Conservation (phyloP, 176 grass and related monocot species). For the Otatea glauca region DNA sequence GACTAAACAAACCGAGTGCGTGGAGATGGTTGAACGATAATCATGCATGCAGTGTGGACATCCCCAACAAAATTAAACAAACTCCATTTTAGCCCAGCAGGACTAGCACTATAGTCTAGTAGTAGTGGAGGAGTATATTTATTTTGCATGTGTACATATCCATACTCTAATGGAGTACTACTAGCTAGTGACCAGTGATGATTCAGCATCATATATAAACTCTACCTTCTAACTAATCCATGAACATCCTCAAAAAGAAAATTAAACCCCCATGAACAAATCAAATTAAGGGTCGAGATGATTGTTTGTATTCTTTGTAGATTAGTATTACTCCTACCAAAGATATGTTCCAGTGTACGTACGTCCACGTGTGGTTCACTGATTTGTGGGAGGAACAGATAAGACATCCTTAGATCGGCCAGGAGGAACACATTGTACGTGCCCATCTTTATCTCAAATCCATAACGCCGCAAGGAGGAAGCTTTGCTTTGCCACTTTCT, state of each 20-base stretch:
- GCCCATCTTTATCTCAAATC: constrained; percentile 58
- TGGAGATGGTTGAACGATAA: constrained; percentile 45
- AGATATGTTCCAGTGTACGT: not conserved
- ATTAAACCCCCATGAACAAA: not conserved
- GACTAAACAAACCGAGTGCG: constrained; percentile 44
- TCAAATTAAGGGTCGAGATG: not conserved
- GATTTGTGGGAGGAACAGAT: constrained; percentile 36
- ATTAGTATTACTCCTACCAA: not conserved
- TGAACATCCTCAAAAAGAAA: not conserved
- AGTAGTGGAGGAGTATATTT: constrained; percentile 25
- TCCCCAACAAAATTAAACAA: constrained; percentile 40
- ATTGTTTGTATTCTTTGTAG: not conserved
- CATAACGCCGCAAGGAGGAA: constrained; percentile 17
- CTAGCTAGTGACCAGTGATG: not conserved
- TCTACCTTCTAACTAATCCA: constrained; percentile 45
- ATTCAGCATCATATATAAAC: constrained; percentile 5
- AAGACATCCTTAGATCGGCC: constrained; percentile 13
- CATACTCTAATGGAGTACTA: constrained; percentile 14
- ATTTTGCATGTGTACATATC: constrained; percentile 23
- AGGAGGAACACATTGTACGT: constrained; percentile 33
- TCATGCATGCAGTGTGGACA: constrained; percentile 45
- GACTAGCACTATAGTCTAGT: not conserved
- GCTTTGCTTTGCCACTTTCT: constrained; percentile 1
- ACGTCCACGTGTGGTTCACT: constrained; percentile 28
- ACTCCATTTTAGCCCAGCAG: constrained; percentile 32